phyloP scores from a whole-genome alignment of 2,329 filamentous ascomycete genomes.

The Sphaerulina musiva region DNA sequence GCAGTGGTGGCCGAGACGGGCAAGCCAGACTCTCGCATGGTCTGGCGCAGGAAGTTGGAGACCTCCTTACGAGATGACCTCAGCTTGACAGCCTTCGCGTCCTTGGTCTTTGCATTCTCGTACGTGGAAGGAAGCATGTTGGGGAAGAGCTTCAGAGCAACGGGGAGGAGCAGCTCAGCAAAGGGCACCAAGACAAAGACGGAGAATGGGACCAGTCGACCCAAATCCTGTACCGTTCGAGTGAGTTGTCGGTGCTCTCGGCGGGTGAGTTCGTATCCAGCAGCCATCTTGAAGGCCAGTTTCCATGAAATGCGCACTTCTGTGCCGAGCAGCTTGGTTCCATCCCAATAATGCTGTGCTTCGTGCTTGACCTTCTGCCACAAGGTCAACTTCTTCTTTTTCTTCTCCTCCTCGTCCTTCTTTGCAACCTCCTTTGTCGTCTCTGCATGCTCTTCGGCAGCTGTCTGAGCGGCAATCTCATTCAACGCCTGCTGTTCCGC shows the following conservation, averaged over 20 bases:
- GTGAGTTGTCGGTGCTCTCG: conserved; percentile 87
- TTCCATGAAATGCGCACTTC: conserved; percentile 90
- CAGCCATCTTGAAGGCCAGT: conserved; percentile 92
- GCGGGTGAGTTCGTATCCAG: conserved; percentile 90
- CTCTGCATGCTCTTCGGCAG: conserved; percentile 41
- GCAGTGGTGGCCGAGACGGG: conserved; percentile 77
- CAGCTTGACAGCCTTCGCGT: conserved; percentile 75
- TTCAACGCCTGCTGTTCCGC: conserved; percentile 48
- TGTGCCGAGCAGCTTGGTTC: conserved; percentile 85
- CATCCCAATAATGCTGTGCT: conserved; percentile 92
- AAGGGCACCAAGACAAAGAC: conserved; percentile 97
- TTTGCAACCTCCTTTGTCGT: conserved; percentile 54
- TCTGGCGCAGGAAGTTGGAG: conserved; percentile 80
- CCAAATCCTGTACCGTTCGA: conserved; percentile 89
- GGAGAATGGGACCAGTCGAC: conserved; percentile 87
- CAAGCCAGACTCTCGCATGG: conserved; percentile 85
- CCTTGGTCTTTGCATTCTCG: conserved; percentile 83
- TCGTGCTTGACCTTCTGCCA: conserved; percentile 95
- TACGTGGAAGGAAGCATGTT: conserved; percentile 97
- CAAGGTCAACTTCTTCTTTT: conserved; percentile 80
- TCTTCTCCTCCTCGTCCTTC: conserved; percentile 61
- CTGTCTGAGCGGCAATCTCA: conserved; percentile 59
- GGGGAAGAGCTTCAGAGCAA: conserved; percentile 91
- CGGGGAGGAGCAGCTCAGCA: conserved; percentile 82
- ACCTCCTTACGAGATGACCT: conserved; percentile 88